phyloP scores from a whole-genome alignment of 148 eudicot species.

The Selenicereus undatus region DNA sequence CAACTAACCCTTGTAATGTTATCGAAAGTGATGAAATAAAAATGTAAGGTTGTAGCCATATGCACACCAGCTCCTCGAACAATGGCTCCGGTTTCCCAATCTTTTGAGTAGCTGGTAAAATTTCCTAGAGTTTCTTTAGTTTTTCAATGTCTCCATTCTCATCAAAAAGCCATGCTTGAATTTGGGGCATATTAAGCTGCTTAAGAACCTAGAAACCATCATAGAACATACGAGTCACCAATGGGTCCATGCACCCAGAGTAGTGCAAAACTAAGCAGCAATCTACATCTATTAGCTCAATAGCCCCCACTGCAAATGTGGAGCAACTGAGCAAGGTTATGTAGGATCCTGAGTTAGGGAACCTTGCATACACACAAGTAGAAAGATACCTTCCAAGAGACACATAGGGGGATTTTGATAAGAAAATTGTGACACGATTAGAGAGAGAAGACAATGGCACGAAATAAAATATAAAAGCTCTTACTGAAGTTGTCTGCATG shows the following conservation, averaged over 20 bases:
- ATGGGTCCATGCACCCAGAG: not conserved
- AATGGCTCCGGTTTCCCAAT: constrained; percentile 83
- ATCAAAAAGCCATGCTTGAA: constrained; percentile 55
- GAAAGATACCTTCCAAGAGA: no score
- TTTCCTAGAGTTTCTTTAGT: constrained; percentile 67
- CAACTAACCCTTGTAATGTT: not conserved
- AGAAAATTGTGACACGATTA: no score
- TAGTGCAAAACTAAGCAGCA: constrained; percentile 1
- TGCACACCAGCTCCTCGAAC: constrained; percentile 79
- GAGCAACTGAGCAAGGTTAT: not conserved
- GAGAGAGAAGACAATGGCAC: no score
- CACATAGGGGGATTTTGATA: no score
- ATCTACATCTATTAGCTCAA: constrained; percentile 46
- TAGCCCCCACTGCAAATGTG: not conserved
- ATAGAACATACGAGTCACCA: constrained; percentile 3
- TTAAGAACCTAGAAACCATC: constrained; percentile 58
- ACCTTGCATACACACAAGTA: not conserved
- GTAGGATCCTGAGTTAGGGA: not conserved
- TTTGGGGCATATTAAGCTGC: constrained; percentile 69
- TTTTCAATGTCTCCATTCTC: constrained; percentile 51
- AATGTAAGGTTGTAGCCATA: not conserved
- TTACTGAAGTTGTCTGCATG: no score
- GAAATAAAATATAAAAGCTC: no score
- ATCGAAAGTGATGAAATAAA: not conserved
- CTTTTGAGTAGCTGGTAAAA: constrained; percentile 66